These are phyloP conservation scores for Micractinium conductrix DNA, from an alignment of 139 green algal species.

Conservation along the genomic window DNA sequence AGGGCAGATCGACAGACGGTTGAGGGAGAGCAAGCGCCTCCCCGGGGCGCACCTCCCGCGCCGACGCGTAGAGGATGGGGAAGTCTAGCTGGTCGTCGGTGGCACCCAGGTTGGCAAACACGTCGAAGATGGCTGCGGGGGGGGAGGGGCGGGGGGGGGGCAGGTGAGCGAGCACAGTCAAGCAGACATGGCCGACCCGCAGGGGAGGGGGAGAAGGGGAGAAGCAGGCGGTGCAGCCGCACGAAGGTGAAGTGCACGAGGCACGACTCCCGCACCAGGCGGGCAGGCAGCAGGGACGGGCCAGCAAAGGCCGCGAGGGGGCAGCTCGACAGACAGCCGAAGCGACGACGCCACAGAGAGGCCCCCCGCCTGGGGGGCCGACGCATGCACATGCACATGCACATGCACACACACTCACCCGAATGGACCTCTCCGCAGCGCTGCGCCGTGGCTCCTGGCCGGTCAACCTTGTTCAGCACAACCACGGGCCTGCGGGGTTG, in stretches of 20 bases:
- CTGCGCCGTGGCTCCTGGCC: conserved; percentile 35
- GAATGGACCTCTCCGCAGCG: conserved; percentile 22
- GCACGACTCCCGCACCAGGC: too few species aligned
- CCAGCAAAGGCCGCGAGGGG: too few species aligned
- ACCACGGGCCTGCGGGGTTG: conserved; percentile 77
- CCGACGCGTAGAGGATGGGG: conserved; percentile 81
- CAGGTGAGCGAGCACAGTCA: neutral
- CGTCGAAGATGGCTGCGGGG: conserved; percentile 74
- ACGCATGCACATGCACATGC: too few species aligned
- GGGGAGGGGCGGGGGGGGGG: neutral
- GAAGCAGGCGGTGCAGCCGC: neutral
- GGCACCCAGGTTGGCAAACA: conserved; percentile 85
- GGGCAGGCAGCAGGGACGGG: too few species aligned
- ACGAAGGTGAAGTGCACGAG: neutral
- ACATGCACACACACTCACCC: neutral
- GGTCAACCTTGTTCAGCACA: conserved; percentile 88
- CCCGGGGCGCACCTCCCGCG: conserved; percentile 30
- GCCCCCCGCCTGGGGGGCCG: too few species aligned
- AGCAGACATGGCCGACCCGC: neutral
- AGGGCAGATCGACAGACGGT: too few species aligned
- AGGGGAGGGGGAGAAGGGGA: neutral
- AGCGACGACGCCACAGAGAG: too few species aligned
- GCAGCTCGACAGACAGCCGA: too few species aligned
- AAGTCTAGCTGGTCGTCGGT: conserved; percentile 93
- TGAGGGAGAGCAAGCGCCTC: too few species aligned